Conservation (phyloP, 352 stramenopile species). For the Phytophthora aleatoria region DNA sequence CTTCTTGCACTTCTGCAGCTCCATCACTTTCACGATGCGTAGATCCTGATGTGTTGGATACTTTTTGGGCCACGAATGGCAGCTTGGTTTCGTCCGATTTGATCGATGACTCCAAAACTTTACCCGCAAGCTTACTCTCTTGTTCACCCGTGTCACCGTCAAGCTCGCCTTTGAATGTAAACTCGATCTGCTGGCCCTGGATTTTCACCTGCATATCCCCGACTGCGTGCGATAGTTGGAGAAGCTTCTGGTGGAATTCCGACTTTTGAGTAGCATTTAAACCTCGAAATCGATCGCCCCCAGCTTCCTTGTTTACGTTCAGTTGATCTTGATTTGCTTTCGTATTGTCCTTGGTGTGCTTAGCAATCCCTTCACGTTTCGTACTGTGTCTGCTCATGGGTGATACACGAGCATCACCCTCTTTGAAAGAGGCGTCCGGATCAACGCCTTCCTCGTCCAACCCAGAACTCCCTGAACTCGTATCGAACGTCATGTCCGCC, state of each 20-base stretch:
- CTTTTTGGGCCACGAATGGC: slow-evolving; percentile 5
- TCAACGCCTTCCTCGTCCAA: slow-evolving; percentile 7
- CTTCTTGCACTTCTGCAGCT: background rate
- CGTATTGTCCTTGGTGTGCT: background rate
- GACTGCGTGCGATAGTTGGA: slow-evolving; percentile 25
- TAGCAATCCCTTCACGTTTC: background rate
- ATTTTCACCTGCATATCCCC: slow-evolving; percentile 36
- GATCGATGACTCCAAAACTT: background rate
- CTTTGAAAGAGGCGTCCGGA: background rate
- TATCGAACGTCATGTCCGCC: slow-evolving; percentile 20
- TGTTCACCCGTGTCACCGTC: slow-evolving; percentile 1
- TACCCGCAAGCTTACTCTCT: background rate
- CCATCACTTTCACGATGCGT: background rate
- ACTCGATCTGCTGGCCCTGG: slow-evolving; percentile 24
- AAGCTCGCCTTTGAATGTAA: slow-evolving; percentile 32
- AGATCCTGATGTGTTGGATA: slow-evolving; percentile 1
- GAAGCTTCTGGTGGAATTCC: slow-evolving; percentile 15
- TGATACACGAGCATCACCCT: background rate
- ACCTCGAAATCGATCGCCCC: background rate
- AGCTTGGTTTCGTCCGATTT: background rate
- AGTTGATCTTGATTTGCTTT: background rate
- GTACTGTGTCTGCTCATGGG: slow-evolving; percentile 1
- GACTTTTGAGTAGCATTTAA: background rate
- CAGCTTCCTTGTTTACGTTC: background rate
- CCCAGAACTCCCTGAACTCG: slow-evolving; percentile 7